Percentiles rank a stretch among this genome's conserved stretches.
Conservation (phyloP, 2,329 filamentous ascomycete genomes). For the Scytalidium sp. region DNA sequence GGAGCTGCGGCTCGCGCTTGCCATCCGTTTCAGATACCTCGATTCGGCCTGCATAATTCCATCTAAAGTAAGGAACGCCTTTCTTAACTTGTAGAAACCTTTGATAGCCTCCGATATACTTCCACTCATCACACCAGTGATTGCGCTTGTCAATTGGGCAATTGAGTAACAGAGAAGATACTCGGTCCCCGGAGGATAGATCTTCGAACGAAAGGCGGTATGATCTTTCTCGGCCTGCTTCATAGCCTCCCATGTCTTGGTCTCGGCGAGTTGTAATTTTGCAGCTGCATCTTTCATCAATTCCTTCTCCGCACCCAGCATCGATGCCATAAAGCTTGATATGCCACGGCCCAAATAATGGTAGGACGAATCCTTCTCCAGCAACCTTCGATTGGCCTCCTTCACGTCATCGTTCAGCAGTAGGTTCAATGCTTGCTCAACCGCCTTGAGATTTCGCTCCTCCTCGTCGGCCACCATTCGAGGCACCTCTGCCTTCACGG, state of each 20-base stretch:
- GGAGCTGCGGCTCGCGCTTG: slow-evolving; percentile 2
- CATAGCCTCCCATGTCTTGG: slow-evolving; percentile 71
- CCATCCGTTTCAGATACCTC: slow-evolving; percentile 41
- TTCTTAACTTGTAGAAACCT: slow-evolving; percentile 89
- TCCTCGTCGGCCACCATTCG: slow-evolving; percentile 37
- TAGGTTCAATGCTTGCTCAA: slow-evolving; percentile 62
- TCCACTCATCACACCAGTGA: slow-evolving; percentile 87
- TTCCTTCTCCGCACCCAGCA: slow-evolving; percentile 88
- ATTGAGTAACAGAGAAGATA: slow-evolving; percentile 82
- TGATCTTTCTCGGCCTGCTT: slow-evolving; percentile 68
- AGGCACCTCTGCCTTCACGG: slow-evolving; percentile 14
- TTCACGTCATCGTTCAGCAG: slow-evolving; percentile 92
- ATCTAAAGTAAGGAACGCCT: slow-evolving; percentile 82
- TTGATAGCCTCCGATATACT: slow-evolving; percentile 87
- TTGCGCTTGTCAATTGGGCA: slow-evolving; percentile 83
- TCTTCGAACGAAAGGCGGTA: slow-evolving; percentile 46
- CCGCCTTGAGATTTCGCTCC: slow-evolving; percentile 54
- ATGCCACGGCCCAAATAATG: slow-evolving; percentile 82
- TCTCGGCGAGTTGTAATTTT: slow-evolving; percentile 72
- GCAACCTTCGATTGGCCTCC: slow-evolving; percentile 71
- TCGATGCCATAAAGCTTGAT: slow-evolving; percentile 79
- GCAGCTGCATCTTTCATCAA: slow-evolving; percentile 80
- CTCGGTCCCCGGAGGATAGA: slow-evolving; percentile 84
- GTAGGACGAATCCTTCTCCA: slow-evolving; percentile 76
- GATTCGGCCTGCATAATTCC: slow-evolving; percentile 73